These are phyloP conservation scores for Xylaria sp. DNA, from an alignment of 2,329 filamentous ascomycete species.

Conservation along the genomic window DNA sequence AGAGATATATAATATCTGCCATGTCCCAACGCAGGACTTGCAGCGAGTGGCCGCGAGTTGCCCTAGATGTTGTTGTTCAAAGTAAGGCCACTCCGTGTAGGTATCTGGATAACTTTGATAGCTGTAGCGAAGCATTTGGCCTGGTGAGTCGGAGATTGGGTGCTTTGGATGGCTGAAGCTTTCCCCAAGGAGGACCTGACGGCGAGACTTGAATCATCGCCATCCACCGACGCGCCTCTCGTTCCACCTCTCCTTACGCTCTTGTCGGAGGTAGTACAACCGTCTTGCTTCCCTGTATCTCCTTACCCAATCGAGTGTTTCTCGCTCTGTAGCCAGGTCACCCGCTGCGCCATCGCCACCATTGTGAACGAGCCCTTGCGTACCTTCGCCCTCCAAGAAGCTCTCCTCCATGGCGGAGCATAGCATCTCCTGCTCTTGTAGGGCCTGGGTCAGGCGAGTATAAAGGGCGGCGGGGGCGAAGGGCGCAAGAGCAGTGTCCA, in stretches of 20 bases:
- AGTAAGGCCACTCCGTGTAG: too few species aligned
- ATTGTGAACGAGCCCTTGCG: conserved; percentile 9
- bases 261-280: conserved; percentile 77
- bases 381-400: conserved; percentile 70
- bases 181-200: neutral
- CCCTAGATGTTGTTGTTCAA: too few species aligned
- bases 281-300: conserved; percentile 81
- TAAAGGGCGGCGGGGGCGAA: conserved; percentile 90
- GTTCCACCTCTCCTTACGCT: conserved; percentile 93
- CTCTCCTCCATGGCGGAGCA: conserved; percentile 89
- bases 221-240: conserved; percentile 94
- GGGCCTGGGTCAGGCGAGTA: conserved; percentile 74
- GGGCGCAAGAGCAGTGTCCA: conserved; percentile 81
- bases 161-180: neutral
- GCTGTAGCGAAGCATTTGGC: neutral
- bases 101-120: too few species aligned
- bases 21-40: neutral
- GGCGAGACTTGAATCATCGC: conserved; percentile 60
- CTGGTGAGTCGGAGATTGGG: neutral
- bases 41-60: neutral
- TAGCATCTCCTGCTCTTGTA: conserved; percentile 81
- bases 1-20: too few species aligned
- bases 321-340: conserved; percentile 74
- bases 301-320: conserved; percentile 83
- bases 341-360: conserved; percentile 37